These are phyloP conservation scores for Paramecium bursaria DNA, from an alignment of 73 alveolate species.

Conservation along the genomic window DNA sequence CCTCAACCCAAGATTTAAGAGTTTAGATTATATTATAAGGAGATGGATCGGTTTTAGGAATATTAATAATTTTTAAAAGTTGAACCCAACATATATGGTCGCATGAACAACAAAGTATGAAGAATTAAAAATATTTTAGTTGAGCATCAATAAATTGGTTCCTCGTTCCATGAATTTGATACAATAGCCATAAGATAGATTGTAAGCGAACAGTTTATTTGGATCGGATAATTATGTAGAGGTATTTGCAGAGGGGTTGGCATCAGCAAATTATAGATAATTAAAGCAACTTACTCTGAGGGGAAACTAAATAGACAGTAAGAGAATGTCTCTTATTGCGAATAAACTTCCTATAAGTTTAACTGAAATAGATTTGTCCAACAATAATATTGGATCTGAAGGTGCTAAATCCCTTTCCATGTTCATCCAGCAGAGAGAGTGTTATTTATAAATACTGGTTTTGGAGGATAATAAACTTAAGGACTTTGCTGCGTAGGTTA, in stretches of 20 bases:
- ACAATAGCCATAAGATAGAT: not conserved
- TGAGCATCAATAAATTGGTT: not conserved
- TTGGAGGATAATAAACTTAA: slow-evolving; percentile 64
- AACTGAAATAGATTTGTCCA: slow-evolving; percentile 30
- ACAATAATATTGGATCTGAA: slow-evolving; percentile 12
- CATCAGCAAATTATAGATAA: slow-evolving; percentile 30
- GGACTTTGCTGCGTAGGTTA: slow-evolving; percentile 47
- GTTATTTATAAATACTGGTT: slow-evolving; percentile 26
- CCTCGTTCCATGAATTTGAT: slow-evolving; percentile 43
- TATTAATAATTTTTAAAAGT: slow-evolving; percentile 19
- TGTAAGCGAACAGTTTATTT: slow-evolving; percentile 25
- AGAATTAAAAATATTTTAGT: not conserved
- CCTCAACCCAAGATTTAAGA: slow-evolving; percentile 2
- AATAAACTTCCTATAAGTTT: slow-evolving; percentile 42
- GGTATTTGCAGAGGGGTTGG: slow-evolving; percentile 36
- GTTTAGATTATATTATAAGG: slow-evolving; percentile 28
- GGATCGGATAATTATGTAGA: slow-evolving; percentile 57
- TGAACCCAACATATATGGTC: slow-evolving; percentile 44
- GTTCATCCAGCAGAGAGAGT: not conserved
- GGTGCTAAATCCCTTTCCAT: slow-evolving; percentile 1
- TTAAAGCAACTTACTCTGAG: not conserved
- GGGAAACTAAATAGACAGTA: slow-evolving; percentile 10
- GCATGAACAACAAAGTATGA: slow-evolving; percentile 24
- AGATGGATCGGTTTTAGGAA: slow-evolving; percentile 34
- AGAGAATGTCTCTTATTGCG: slow-evolving; percentile 20